These are phyloP conservation scores for Heterobasidion annosum DNA, from an alignment of 1,284 basidiomycete species.

Conservation along the genomic window DNA sequence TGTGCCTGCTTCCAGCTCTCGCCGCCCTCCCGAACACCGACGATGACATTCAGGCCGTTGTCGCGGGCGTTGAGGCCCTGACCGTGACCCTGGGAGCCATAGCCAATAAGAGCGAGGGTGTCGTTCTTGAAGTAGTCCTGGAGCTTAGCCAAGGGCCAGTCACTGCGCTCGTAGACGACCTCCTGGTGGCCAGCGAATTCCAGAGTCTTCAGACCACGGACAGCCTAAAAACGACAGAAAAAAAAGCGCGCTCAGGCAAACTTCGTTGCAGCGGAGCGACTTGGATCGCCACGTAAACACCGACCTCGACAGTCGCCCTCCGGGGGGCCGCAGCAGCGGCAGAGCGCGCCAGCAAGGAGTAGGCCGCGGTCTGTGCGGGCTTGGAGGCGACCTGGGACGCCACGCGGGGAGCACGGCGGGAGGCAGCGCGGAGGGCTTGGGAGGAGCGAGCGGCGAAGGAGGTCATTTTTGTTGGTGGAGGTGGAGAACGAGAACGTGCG, in stretches of 20 bases:
- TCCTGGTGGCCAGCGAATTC: conserved; percentile 97
- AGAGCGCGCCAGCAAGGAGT: conserved; percentile 59
- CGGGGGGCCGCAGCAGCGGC: conserved; percentile 30
- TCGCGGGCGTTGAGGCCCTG: conserved; percentile 99
- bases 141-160: conserved; percentile 97
- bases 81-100: conserved; percentile 98
- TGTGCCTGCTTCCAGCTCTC: conserved; percentile 95
- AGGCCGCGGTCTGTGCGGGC: conserved; percentile 50
- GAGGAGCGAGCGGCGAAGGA: conserved; percentile 54
- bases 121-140: conserved; percentile 99
- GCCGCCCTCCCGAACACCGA: conserved; percentile 96
- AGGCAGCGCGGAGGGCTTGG: conserved; percentile 48
- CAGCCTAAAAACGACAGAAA: conserved; percentile 18
- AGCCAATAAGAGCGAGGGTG: conserved; percentile 97
- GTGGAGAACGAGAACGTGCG: not conserved
- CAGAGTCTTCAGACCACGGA: conserved; percentile 91
- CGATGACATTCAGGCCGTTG: conserved; percentile 97
- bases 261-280: conserved; percentile 14
- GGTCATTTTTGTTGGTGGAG: conserved; percentile 35
- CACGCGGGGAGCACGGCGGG: conserved; percentile 46
- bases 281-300: conserved; percentile 3
- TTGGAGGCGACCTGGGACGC: conserved; percentile 33
- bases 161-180: conserved; percentile 93
- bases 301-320: conserved; percentile 18
- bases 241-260: conserved; percentile 17